Percentiles rank a stretch among this genome's conserved stretches.
Evolutionary conservation across 2,329 filamentous ascomycete species (phyloP).

Genomic region (Neurospora crassa): DNA sequence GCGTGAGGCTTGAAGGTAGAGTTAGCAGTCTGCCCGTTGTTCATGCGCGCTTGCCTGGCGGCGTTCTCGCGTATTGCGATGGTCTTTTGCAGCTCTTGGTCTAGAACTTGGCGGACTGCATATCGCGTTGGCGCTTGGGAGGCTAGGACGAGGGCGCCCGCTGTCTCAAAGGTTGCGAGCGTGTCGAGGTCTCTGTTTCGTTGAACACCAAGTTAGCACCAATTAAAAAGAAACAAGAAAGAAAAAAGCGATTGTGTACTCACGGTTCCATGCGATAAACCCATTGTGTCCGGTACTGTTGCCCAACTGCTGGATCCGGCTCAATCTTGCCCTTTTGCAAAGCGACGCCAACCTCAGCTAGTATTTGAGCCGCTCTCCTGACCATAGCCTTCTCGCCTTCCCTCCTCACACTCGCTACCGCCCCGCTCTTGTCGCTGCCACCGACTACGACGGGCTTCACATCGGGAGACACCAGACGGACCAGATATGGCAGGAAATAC

Average conservation of each 20-base stretch:
- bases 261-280: constrained; percentile 94
- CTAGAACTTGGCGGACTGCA: constrained; percentile 84
- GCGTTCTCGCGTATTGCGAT: constrained; percentile 56
- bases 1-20: not conserved
- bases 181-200: constrained; percentile 59
- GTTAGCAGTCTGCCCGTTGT: constrained; percentile 29
- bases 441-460: constrained; percentile 84
- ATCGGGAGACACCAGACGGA: constrained; percentile 76
- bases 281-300: constrained; percentile 52
- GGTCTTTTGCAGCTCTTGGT: constrained; percentile 77
- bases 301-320: constrained; percentile 38
- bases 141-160: constrained; percentile 40
- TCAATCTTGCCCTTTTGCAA: constrained; percentile 78
- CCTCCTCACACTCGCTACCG: constrained; percentile 70
- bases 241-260: constrained; percentile 29
- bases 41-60: constrained; percentile 55
- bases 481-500: constrained; percentile 77
- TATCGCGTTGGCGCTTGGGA: constrained; percentile 71
- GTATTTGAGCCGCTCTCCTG: constrained; percentile 65
- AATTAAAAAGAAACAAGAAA: not conserved
- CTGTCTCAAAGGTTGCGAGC: constrained; percentile 65
- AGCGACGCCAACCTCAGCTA: constrained; percentile 71
- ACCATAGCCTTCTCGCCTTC: constrained; percentile 78
- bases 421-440: constrained; percentile 47
- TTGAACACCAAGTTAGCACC: constrained; percentile 2